A percentile compares a stretch with the other conserved stretches of the same genome.
Conservation (phyloP, 495 filamentous ascomycete genomes). For the Hypoxylon crocopeplum region DNA sequence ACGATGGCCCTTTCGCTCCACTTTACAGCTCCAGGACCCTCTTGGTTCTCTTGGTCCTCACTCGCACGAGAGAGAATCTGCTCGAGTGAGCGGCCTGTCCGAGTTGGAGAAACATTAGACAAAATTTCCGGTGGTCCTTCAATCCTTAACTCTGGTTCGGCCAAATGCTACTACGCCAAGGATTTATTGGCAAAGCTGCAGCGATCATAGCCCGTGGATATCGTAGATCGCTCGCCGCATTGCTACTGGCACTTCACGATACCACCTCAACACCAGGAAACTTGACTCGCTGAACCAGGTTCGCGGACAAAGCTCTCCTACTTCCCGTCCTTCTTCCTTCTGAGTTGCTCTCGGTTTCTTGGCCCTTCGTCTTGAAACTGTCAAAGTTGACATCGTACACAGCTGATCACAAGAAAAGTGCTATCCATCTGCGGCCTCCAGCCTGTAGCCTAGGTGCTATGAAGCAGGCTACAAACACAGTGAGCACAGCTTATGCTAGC, state of each 20-base stretch:
- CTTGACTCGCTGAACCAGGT: slow-evolving; percentile 6
- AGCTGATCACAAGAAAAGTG: slow-evolving; percentile 2
- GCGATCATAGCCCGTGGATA: too few relatives aligned
- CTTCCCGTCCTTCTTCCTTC: slow-evolving; percentile 4
- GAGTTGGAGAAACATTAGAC: not conserved
- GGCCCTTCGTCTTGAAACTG: not conserved
- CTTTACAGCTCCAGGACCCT: slow-evolving; percentile 8
- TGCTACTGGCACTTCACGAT: slow-evolving; percentile 16
- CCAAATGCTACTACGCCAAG: slow-evolving; percentile 17
- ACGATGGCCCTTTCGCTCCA: slow-evolving; percentile 19
- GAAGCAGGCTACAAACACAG: not conserved
- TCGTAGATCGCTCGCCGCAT: slow-evolving; percentile 14
- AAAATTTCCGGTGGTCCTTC: slow-evolving; percentile 4
- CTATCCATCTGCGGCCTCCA: not conserved
- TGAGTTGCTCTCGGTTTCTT: not conserved
- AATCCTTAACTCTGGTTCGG: slow-evolving; percentile 15
- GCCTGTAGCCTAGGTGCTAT: not conserved
- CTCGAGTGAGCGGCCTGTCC: not conserved
- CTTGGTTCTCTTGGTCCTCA: not conserved
- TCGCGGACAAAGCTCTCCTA: slow-evolving; percentile 2
- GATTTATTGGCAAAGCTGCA: not conserved
- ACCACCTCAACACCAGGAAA: slow-evolving; percentile 33
- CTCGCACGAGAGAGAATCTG: not conserved
- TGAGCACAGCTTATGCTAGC: slow-evolving; percentile 1
- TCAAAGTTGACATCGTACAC: slow-evolving; percentile 10